Base-by-base conservation (phyloP, 2,329 filamentous ascomycete genomes). In the Venturiaceae sp. region DNA sequence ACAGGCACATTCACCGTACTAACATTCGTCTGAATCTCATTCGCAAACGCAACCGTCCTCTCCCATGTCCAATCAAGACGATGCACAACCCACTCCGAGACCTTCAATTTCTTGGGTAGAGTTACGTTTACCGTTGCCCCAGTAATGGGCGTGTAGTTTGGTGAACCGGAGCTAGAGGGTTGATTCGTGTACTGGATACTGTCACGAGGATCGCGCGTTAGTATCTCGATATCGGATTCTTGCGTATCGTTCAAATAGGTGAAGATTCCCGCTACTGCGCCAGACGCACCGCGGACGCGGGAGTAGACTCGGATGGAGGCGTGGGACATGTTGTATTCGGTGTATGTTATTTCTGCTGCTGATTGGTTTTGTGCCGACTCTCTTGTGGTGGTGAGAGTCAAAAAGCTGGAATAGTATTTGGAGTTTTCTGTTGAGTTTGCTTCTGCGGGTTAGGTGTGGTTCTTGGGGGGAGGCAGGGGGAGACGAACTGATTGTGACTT, bases 21-120 rank as follows among this genome's bases (percentile, higher is more conserved):
- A 21, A 72, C 76, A 2, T 80, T 77, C 2, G 79, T 72, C 64
- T 80, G 69, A 36, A 73, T 66, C 36, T 76, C 79, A 63, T 83
- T 72, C 23, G 83, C 74, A 63, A 76, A 85, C 81, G 82, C 85
- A 26, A 75, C 77, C 58, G 76, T 82, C 52, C 73, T 66, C 19
- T 72, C 71, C 0, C 78, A 74, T 1, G 78, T 76, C 83, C 83
- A 85, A 67, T 86, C 83, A 46, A 85, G 74, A 23, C 83, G 75
- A 66, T 85, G 79, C 2, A 78, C 77, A 26, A 80, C 75, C 82
- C 82, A 85, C 30, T 80, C 72, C 53, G 77, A 73, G 79, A 80
- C 83, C 5, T 69, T 68, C 41, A 79, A 66, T 3, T 73, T 79
- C 11, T 72, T 74, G 9, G 54, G 33, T 36, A 36, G 14, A 4